These are phyloP conservation scores for Botrytis tulipae DNA, from an alignment of 2,329 filamentous ascomycete species.

Conservation along the genomic window DNA sequence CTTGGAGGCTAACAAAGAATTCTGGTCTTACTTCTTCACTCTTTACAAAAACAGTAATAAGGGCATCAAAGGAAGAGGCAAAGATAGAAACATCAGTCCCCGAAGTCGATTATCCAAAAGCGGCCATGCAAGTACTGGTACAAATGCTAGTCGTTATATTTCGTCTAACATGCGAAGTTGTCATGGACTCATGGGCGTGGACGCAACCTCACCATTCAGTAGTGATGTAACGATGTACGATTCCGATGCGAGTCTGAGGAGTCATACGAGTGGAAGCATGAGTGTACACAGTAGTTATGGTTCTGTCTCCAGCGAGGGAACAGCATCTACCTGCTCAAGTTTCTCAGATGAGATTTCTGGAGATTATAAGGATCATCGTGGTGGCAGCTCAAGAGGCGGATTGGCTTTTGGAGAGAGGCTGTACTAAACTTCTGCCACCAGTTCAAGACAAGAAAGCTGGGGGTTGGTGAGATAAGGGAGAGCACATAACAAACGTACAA, in stretches of 20 bases:
- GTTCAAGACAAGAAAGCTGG: too few species aligned
- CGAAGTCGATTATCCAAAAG: slow-evolving; percentile 10
- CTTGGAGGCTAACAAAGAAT: slow-evolving; percentile 65
- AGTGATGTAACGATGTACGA: slow-evolving; percentile 10
- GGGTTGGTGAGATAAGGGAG: neutral
- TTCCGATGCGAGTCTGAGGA: slow-evolving; percentile 25
- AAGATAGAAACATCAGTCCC: slow-evolving; percentile 65
- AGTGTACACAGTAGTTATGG: slow-evolving; percentile 4
- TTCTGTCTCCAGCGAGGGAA: neutral
- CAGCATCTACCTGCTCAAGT: neutral
- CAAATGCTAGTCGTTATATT: slow-evolving; percentile 5
- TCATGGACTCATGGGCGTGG: slow-evolving; percentile 26
- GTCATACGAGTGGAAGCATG: slow-evolving; percentile 18
- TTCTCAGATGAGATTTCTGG: neutral
- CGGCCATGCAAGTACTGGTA: neutral
- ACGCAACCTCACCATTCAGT: neutral
- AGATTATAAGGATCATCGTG: neutral
- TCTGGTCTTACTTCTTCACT: slow-evolving; percentile 79
- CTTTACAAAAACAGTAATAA: slow-evolving; percentile 99
- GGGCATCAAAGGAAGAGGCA: slow-evolving; percentile 93
- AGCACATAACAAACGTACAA: slow-evolving; percentile 2
- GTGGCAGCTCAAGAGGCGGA: slow-evolving; percentile 25
- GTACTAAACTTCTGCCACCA: slow-evolving; percentile 39
- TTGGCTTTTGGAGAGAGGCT: slow-evolving; percentile 47
- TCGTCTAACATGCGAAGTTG: slow-evolving; percentile 21